Conservation (phyloP, 1,139 yeast genomes). For the Candida dubliniensis region DNA sequence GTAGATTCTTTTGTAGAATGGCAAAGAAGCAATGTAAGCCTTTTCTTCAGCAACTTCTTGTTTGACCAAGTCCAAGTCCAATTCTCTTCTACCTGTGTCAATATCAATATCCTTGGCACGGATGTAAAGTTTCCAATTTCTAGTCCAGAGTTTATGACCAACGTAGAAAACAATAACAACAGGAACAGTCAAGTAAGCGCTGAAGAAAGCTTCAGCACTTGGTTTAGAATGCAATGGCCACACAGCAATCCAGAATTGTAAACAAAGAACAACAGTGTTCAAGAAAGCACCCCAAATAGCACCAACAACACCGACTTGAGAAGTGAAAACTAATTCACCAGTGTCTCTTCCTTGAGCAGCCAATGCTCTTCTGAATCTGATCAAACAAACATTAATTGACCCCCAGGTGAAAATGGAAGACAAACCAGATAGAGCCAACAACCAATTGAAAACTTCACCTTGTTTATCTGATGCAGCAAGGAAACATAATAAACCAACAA, state of each 20-base stretch:
- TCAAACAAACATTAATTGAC: conserved; percentile 71
- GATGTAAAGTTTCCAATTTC: conserved; percentile 49
- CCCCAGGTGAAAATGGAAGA: conserved; percentile 86
- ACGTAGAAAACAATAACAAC: conserved; percentile 58
- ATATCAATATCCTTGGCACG: conserved; percentile 58
- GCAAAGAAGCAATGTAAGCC: conserved; percentile 50
- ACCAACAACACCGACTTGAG: conserved; percentile 71
- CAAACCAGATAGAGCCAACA: conserved; percentile 79
- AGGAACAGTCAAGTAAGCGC: conserved; percentile 62
- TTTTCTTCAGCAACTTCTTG: conserved; percentile 67
- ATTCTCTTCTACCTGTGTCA: conserved; percentile 69
- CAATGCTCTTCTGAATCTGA: conserved; percentile 79
- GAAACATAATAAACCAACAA: conserved; percentile 69
- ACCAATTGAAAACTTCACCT: conserved; percentile 73
- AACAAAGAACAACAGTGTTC: conserved; percentile 64
- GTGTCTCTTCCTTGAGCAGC: conserved; percentile 60
- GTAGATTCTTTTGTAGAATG: conserved; percentile 52
- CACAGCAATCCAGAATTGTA: conserved; percentile 80
- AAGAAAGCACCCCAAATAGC: conserved; percentile 63
- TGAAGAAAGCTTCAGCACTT: conserved; percentile 58
- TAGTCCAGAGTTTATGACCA: conserved; percentile 57
- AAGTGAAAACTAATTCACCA: conserved; percentile 65
- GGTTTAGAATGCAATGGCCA: conserved; percentile 64
- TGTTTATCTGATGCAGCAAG: conserved; percentile 68
- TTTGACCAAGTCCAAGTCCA: conserved; percentile 62